Evolutionary conservation across 768 basidiomycete genomes (phyloP).

Genomic region (Aureoboletus auriporus): DNA sequence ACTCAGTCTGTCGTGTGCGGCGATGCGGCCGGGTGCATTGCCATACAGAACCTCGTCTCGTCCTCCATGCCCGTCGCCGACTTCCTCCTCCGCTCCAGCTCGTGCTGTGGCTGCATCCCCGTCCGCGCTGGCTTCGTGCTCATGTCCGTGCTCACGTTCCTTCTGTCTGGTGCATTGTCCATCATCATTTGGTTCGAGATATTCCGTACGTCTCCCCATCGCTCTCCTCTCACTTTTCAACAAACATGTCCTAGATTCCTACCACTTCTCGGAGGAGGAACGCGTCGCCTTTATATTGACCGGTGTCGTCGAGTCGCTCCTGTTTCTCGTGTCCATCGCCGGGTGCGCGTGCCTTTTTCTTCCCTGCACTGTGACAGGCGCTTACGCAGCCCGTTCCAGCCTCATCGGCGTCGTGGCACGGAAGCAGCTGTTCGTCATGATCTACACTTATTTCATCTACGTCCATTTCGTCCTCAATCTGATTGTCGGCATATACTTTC

Average conservation of each 20-base stretch:
- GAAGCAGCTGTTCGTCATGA: conserved; percentile 56
- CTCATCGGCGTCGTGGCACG: conserved; percentile 61
- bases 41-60: conserved; percentile 7
- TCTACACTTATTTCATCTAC: conserved; percentile 55
- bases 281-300: conserved; percentile 44
- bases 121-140: conserved; percentile 58
- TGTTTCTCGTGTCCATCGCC: conserved; percentile 50
- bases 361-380: neutral
- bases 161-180: conserved; percentile 51
- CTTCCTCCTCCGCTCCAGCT: conserved; percentile 46
- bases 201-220: conserved; percentile 39
- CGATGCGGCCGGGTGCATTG: conserved; percentile 5
- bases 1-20: neutral
- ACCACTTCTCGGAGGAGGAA: conserved; percentile 29
- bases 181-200: conserved; percentile 61
- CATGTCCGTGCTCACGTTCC: conserved; percentile 49
- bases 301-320: conserved; percentile 49
- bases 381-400: conserved; percentile 27
- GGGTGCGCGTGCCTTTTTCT: conserved; percentile 39
- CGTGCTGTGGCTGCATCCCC: conserved; percentile 62
- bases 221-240: neutral
- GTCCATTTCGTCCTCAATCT: conserved; percentile 55
- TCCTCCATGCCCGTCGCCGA: conserved; percentile 30
- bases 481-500: conserved; percentile 47
- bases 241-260: conserved; percentile 27